Evolutionary conservation across 2,329 filamentous ascomycete genomes (phyloP).

Genomic region (Arthrobotrys conoides): DNA sequence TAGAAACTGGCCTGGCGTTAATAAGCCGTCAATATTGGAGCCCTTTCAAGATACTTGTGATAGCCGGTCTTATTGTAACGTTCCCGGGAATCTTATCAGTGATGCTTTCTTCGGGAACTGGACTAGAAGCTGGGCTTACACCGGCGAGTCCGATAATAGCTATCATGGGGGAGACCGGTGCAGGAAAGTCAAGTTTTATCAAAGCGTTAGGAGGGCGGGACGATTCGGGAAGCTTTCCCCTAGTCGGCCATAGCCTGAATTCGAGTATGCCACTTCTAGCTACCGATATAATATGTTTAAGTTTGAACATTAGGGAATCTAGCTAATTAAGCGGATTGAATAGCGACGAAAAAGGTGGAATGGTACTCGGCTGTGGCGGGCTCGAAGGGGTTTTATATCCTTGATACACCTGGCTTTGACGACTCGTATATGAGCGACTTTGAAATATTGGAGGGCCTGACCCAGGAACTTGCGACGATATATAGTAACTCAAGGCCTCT

Average conservation of each 20-base stretch:
- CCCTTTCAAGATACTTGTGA: not conserved
- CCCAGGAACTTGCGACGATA: slow-evolving; percentile 42
- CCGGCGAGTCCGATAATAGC: slow-evolving; percentile 56
- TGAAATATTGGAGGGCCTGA: slow-evolving; percentile 58
- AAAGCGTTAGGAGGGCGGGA: slow-evolving; percentile 60
- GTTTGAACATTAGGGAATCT: slow-evolving; percentile 19
- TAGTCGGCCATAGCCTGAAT: slow-evolving; percentile 48
- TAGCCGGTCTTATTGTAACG: not conserved
- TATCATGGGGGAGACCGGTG: slow-evolving; percentile 65
- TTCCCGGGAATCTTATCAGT: slow-evolving; percentile 15
- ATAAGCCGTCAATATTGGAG: not conserved
- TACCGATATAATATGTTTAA: not conserved
- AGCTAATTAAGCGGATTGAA: slow-evolving; percentile 12
- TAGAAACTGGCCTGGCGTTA: not conserved
- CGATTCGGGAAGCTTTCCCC: slow-evolving; percentile 32
- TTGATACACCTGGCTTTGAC: slow-evolving; percentile 62
- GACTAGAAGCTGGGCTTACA: slow-evolving; percentile 4
- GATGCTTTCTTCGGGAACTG: not conserved
- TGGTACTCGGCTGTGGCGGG: slow-evolving; percentile 51
- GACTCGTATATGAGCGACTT: slow-evolving; percentile 61
- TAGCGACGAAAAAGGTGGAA: slow-evolving; percentile 54
- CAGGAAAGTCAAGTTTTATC: slow-evolving; percentile 63
- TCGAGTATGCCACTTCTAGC: slow-evolving; percentile 44
- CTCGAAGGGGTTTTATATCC: slow-evolving; percentile 50
- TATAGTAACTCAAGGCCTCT: slow-evolving; percentile 41